These are phyloP conservation scores for Scedosporium minutisporum DNA, from an alignment of 2,329 filamentous ascomycete species.

Conservation along the genomic window DNA sequence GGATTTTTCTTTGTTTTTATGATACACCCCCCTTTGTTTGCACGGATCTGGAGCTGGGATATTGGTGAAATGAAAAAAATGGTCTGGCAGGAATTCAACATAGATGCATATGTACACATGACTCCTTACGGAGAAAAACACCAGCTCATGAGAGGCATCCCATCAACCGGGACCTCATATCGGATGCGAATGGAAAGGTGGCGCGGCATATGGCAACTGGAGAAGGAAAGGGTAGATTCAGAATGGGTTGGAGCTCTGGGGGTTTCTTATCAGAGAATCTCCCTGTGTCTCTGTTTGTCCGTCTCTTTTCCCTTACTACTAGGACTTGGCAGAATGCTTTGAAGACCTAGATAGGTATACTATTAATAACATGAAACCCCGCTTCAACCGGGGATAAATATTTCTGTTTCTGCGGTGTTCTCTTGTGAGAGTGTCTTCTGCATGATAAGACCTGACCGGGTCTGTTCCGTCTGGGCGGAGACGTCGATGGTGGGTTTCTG, in stretches of 20 bases:
- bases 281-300: background rate
- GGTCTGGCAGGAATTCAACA: slow-evolving; percentile 13
- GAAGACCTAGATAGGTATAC: background rate
- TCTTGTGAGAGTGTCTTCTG: background rate
- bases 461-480: background rate
- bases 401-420: background rate
- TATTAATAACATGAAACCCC: slow-evolving; percentile 6
- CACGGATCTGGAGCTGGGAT: slow-evolving; percentile 12
- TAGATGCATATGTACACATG: slow-evolving; percentile 10
- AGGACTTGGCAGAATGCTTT: background rate
- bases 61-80: slow-evolving; percentile 11
- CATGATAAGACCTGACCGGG: background rate
- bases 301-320: background rate
- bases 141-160: slow-evolving; percentile 12
- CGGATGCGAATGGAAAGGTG: slow-evolving; percentile 1
- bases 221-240: background rate
- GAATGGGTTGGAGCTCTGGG: background rate
- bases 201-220: slow-evolving; percentile 3
- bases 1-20: slow-evolving; percentile 8
- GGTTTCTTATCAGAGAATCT: background rate
- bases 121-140: slow-evolving; percentile 6
- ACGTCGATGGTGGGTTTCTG: too few relatives aligned
- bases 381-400: slow-evolving; percentile 7
- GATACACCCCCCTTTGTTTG: slow-evolving; percentile 9
- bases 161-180: slow-evolving; percentile 13